Percentiles rank a stretch among this genome's conserved stretches.
Evolutionary conservation across 495 filamentous ascomycete genomes (phyloP).

Genomic region (Lepidopterella palustris): DNA sequence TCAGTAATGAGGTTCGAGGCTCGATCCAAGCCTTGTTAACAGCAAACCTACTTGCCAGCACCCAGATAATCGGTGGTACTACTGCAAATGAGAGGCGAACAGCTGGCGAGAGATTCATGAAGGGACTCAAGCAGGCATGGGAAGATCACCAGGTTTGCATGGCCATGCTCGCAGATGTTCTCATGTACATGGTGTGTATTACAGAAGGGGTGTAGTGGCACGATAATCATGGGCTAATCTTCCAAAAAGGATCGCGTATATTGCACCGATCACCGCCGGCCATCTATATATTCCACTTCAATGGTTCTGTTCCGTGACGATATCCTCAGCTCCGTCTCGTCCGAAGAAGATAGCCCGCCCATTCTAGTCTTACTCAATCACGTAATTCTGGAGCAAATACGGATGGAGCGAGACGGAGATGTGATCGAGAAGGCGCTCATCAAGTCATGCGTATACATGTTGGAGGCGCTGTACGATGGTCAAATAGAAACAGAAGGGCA

Average conservation of each 20-base stretch:
- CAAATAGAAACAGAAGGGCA: constrained; percentile 64
- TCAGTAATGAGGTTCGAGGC: constrained; percentile 59
- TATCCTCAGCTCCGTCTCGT: constrained; percentile 55
- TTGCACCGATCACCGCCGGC: constrained; percentile 60
- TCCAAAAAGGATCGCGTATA: constrained; percentile 63
- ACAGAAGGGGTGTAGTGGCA: background rate
- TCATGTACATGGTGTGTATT: constrained; percentile 86
- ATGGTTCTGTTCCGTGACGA: constrained; percentile 85
- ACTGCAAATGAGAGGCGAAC: constrained; percentile 67
- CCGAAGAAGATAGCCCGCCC: constrained; percentile 39
- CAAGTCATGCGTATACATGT: constrained; percentile 78
- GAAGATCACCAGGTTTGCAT: constrained; percentile 84
- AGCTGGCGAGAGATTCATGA: constrained; percentile 78
- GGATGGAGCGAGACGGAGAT: constrained; percentile 85
- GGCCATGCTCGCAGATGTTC: constrained; percentile 94
- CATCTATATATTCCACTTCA: constrained; percentile 71
- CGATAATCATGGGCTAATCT: background rate
- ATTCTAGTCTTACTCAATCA: constrained; percentile 68
- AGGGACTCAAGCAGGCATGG: constrained; percentile 69
- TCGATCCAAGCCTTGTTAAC: constrained; percentile 57
- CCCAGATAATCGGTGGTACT: constrained; percentile 35
- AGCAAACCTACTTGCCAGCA: constrained; percentile 42
- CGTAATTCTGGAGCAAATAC: constrained; percentile 83
- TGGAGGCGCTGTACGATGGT: constrained; percentile 82
- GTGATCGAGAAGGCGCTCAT: constrained; percentile 79